Evolutionary conservation across 2,329 filamentous ascomycete species (phyloP).

Genomic region (Neopestalotiopsis sp.): DNA sequence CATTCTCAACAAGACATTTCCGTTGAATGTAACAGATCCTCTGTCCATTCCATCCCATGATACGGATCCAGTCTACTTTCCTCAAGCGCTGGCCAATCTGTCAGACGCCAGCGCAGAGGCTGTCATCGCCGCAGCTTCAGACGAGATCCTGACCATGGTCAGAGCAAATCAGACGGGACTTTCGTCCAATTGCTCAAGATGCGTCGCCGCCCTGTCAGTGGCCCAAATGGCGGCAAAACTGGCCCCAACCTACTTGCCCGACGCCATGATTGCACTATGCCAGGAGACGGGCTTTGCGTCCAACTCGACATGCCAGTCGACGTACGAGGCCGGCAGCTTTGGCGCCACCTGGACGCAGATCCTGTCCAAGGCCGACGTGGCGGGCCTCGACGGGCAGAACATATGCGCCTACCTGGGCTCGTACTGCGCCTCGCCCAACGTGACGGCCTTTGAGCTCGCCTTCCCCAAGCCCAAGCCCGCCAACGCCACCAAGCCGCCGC

Average conservation of each 20-base stretch:
- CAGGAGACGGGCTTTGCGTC: constrained; percentile 50
- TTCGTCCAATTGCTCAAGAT: constrained; percentile 55
- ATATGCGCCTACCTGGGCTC: constrained; percentile 57
- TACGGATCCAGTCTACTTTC: constrained; percentile 55
- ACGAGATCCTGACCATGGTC: constrained; percentile 52
- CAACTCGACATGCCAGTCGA: constrained; percentile 50
- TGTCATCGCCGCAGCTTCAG: constrained; percentile 46
- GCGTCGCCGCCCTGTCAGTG: constrained; percentile 53
- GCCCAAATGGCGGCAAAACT: constrained; percentile 55
- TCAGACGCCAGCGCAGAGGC: constrained; percentile 41
- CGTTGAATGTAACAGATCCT: constrained; percentile 59
- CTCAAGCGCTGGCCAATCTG: constrained; percentile 50
- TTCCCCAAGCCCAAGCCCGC: constrained; percentile 61
- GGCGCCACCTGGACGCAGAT: constrained; percentile 64
- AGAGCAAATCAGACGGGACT: constrained; percentile 37
- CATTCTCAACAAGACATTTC: constrained; percentile 58
- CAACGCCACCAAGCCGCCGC: constrained; percentile 44
- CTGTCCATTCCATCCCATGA: constrained; percentile 52
- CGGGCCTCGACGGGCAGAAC: constrained; percentile 59
- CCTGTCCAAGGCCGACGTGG: constrained; percentile 56
- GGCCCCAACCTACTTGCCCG: constrained; percentile 53
- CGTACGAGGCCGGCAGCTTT: constrained; percentile 51
- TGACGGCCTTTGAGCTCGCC: constrained; percentile 48
- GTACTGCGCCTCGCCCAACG: constrained; percentile 52
- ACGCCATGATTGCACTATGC: constrained; percentile 56